Percentiles rank a stretch among this genome's conserved stretches.
phyloP scores from a whole-genome alignment of 2,329 filamentous ascomycete genomes.

The Colletotrichum costaricense region DNA sequence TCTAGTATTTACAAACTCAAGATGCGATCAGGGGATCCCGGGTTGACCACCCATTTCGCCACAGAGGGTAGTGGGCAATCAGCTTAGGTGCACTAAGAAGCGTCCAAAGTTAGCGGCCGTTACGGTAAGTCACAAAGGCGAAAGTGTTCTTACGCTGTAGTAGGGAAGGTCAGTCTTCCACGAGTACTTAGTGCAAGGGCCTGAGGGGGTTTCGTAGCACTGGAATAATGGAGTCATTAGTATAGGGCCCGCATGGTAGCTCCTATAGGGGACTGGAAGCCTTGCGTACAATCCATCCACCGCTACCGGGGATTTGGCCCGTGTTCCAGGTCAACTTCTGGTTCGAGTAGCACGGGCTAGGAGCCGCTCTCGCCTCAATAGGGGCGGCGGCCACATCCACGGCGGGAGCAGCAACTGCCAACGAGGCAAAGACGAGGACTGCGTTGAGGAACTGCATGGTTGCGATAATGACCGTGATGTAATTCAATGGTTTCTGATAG shows the following conservation, averaged over 20 bases:
- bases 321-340: conserved; percentile 3
- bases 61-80: neutral
- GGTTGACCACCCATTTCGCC: too few species aligned
- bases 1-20: too few species aligned
- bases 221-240: neutral
- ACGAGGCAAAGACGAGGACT: neutral
- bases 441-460: neutral
- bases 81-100: conserved; percentile 4
- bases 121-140: fast-evolving
- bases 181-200: neutral
- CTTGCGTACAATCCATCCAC: conserved; percentile 1
- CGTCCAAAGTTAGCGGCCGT: neutral
- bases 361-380: neutral
- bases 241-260: neutral
- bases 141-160: neutral
- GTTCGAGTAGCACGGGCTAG: neutral
- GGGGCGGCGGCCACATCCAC: neutral
- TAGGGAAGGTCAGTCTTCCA: conserved; percentile 13
- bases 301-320: neutral
- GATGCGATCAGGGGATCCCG: too few species aligned
- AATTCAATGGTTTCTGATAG: too few species aligned
- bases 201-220: neutral
- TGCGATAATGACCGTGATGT: too few species aligned
- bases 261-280: too few species aligned
- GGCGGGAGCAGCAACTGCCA: neutral